A percentile compares a stretch with the other conserved stretches of the same genome.
phyloP scores from a whole-genome alignment of 768 basidiomycete genomes.

The Phanerochaete carnosa region DNA sequence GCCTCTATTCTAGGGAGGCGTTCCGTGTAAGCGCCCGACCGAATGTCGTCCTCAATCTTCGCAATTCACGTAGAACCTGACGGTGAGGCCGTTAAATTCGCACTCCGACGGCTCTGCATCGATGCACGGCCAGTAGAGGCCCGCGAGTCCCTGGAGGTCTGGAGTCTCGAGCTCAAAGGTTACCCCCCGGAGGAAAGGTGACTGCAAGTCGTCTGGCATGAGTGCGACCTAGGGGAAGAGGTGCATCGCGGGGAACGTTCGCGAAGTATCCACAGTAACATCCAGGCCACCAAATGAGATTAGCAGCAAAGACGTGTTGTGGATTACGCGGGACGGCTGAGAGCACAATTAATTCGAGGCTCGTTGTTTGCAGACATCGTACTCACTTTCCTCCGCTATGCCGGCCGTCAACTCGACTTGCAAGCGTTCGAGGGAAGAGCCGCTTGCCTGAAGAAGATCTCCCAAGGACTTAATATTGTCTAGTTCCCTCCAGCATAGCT shows the following conservation, averaged over 20 bases:
- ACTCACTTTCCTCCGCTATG: conserved; percentile 19
- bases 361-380: neutral
- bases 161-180: conserved; percentile 24
- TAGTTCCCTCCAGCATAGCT: conserved; percentile 28
- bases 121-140: conserved; percentile 26
- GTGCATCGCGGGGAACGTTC: conserved; percentile 17
- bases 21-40: conserved; percentile 11
- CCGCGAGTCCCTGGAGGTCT: conserved; percentile 16
- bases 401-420: conserved; percentile 25
- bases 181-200: conserved; percentile 11
- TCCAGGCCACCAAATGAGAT: conserved; percentile 25
- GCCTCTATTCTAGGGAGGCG: conserved; percentile 16
- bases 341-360: neutral
- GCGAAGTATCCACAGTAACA: conserved; percentile 17
- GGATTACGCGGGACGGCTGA: conserved; percentile 20
- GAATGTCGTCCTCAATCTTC: conserved; percentile 14
- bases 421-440: conserved; percentile 23
- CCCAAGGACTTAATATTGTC: conserved; percentile 22
- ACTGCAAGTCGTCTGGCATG: conserved; percentile 14
- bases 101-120: conserved; percentile 18
- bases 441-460: conserved; percentile 24
- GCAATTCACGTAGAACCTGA: conserved; percentile 24
- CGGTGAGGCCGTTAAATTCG: conserved; percentile 20
- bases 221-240: conserved; percentile 15
- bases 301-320: conserved; percentile 24